A percentile compares a stretch with the other conserved stretches of the same genome.
Evolutionary conservation across 2,329 filamentous ascomycete genomes (phyloP).

Genomic region (Colletotrichum sp.): DNA sequence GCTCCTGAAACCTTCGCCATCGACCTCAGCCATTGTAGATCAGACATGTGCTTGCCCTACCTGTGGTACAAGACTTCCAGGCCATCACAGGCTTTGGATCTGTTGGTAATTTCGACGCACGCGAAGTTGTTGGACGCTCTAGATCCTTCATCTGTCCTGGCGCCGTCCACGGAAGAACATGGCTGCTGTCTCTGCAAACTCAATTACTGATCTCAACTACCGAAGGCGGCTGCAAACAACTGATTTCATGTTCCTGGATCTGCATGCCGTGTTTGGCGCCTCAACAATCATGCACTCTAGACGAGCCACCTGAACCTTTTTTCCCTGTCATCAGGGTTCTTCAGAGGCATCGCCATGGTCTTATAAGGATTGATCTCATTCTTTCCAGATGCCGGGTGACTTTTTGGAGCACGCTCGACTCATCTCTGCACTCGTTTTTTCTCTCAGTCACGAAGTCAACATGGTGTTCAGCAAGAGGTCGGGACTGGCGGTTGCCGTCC

Average conservation of each 20-base stretch:
- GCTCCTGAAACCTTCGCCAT: not conserved
- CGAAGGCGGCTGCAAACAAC: not conserved
- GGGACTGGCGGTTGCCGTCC: not conserved
- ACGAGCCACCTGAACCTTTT: not conserved
- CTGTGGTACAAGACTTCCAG: not conserved
- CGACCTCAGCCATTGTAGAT: not conserved
- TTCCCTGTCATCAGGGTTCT: not conserved
- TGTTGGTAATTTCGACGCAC: not conserved
- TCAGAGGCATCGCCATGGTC: not conserved
- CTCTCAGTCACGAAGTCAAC: not conserved
- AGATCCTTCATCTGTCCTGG: not conserved
- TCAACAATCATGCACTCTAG: not conserved
- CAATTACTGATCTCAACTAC: not conserved
- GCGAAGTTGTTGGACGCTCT: not conserved
- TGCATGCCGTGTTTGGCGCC: not conserved
- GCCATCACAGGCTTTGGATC: not conserved
- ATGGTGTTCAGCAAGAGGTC: not conserved
- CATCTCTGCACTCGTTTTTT: not conserved
- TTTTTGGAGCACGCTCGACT: not conserved
- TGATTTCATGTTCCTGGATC: not conserved
- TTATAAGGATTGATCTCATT: not conserved
- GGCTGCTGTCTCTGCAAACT: not conserved
- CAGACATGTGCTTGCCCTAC: not conserved
- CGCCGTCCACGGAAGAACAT: not conserved
- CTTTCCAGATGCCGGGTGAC: not conserved